Evolutionary conservation across 2,329 filamentous ascomycete species (phyloP).

Genomic region (Daldinia sp.): DNA sequence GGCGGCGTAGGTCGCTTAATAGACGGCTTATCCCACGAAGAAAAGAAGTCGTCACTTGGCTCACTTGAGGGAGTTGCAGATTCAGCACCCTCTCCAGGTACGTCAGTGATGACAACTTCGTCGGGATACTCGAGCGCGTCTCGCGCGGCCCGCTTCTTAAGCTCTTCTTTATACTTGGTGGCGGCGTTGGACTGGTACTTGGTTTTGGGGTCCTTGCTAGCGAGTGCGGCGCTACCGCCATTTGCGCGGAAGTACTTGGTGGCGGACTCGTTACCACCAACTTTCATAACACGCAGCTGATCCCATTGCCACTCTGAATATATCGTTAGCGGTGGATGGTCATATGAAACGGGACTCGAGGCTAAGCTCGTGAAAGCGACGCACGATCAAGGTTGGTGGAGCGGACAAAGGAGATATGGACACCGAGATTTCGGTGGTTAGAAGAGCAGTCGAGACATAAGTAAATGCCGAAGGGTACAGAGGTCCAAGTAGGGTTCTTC

Average conservation of each 20-base stretch:
- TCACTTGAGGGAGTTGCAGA: slow-evolving; percentile 82
- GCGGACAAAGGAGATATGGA: slow-evolving; percentile 98
- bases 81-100: slow-evolving; percentile 65
- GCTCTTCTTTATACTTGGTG: slow-evolving; percentile 96
- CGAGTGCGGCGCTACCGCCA: slow-evolving; percentile 89
- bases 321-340: slow-evolving; percentile 39
- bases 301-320: slow-evolving; percentile 95
- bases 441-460: slow-evolving; percentile 97
- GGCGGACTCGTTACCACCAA: slow-evolving; percentile 96
- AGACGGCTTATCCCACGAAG: slow-evolving; percentile 96
- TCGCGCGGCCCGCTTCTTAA: slow-evolving; percentile 82
- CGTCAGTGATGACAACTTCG: slow-evolving; percentile 86
- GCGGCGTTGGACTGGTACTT: slow-evolving; percentile 97
- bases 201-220: slow-evolving; percentile 95
- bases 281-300: slow-evolving; percentile 96
- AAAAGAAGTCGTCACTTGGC: slow-evolving; percentile 93
- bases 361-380: slow-evolving; percentile 49
- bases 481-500: slow-evolving; percentile 99
- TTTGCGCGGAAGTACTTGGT: slow-evolving; percentile 99
- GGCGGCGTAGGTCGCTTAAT: slow-evolving; percentile 97
- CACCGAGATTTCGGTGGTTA: slow-evolving; percentile 95
- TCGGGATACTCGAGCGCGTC: slow-evolving; percentile 88
- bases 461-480: slow-evolving; percentile 96
- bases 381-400: slow-evolving; percentile 98
- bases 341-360: neutral